Conservation (phyloP, 768 basidiomycete species). For the Auricularia sp. region DNA sequence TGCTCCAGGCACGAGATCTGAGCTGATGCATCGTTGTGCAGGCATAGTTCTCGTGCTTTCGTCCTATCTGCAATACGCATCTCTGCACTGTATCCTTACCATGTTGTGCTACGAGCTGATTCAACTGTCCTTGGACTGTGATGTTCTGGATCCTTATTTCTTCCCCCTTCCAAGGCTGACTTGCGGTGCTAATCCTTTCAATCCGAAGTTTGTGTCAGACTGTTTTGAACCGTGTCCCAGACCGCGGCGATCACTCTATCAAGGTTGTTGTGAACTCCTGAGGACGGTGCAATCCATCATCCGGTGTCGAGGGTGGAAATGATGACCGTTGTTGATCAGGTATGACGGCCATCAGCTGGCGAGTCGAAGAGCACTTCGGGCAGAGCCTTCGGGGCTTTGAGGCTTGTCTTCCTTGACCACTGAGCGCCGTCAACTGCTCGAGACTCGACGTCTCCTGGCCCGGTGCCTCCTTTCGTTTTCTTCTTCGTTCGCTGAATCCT, state of each 20-base stretch:
- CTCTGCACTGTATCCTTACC: not conserved
- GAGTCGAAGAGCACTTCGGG: not conserved
- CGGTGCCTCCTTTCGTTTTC: not conserved
- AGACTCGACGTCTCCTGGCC: not conserved
- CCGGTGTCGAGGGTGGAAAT: not conserved
- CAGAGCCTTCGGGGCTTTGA: not conserved
- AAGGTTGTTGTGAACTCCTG: not conserved
- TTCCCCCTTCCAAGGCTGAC: not conserved
- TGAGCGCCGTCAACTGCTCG: not conserved
- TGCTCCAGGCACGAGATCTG: not conserved
- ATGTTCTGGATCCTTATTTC: not conserved
- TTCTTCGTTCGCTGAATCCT: not conserved
- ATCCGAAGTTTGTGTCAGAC: too few relatives aligned
- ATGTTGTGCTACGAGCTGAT: not conserved
- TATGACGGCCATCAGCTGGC: not conserved
- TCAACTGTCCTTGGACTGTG: not conserved
- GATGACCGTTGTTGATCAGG: not conserved
- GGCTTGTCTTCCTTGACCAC: not conserved
- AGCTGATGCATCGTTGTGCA: not conserved
- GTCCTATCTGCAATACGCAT: not conserved
- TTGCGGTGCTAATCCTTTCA: too few relatives aligned
- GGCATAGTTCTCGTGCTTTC: constrained; percentile 1
- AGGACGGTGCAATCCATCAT: not conserved
- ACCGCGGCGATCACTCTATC: too few relatives aligned
- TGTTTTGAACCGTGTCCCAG: too few relatives aligned